Evolutionary conservation across 1,284 basidiomycete genomes (phyloP).

Genomic region (Pulveroboletus sp.): DNA sequence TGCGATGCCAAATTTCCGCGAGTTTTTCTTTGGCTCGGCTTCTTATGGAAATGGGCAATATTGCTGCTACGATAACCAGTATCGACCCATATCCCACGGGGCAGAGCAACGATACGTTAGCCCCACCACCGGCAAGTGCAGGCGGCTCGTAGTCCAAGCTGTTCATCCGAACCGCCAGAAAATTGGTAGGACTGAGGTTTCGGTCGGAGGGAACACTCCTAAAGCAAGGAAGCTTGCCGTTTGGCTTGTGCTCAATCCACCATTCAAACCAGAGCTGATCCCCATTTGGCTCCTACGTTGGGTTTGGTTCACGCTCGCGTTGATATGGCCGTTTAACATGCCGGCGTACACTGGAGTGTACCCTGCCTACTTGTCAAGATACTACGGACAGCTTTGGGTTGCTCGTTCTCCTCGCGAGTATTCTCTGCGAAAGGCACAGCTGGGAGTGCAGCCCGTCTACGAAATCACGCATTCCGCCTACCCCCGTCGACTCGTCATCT

Average conservation of each 20-base stretch:
- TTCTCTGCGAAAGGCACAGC: constrained; percentile 18
- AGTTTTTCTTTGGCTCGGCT: neutral
- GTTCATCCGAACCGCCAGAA: constrained; percentile 9
- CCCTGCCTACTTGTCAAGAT: constrained; percentile 22
- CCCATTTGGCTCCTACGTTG: constrained; percentile 21
- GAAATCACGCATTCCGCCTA: constrained; percentile 23
- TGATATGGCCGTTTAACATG: constrained; percentile 19
- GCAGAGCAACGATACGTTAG: constrained; percentile 25
- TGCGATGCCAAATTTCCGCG: constrained; percentile 1
- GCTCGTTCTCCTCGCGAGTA: constrained; percentile 28
- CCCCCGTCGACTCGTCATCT: constrained; percentile 26
- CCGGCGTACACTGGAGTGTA: constrained; percentile 15
- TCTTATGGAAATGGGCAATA: neutral
- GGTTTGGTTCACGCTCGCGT: constrained; percentile 21
- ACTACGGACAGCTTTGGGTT: constrained; percentile 29
- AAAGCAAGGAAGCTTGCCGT: constrained; percentile 19
- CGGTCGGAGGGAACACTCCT: neutral
- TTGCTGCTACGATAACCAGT: constrained; percentile 26
- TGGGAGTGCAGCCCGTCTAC: constrained; percentile 7
- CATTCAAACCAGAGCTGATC: neutral
- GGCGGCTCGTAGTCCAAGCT: constrained; percentile 26
- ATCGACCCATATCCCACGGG: constrained; percentile 19
- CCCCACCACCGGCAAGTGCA: constrained; percentile 26
- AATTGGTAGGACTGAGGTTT: neutral
- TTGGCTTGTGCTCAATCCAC: constrained; percentile 17